Base-by-base conservation (phyloP, 129 eudicot species). In the Centaurea solstitialis region DNA sequence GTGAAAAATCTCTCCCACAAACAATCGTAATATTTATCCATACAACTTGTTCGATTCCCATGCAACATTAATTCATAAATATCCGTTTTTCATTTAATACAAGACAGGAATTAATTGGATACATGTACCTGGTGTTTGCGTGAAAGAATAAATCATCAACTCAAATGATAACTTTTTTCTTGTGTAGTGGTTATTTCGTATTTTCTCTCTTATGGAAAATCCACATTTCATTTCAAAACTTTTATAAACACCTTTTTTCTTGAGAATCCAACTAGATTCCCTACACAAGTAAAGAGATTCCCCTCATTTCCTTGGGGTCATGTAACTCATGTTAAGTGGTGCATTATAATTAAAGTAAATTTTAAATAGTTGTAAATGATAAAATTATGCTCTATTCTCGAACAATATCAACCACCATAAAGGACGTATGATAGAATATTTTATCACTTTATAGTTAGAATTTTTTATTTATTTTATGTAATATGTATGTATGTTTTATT, bases 211-310 rank as follows among this genome's bases (percentile, higher is more conserved):
- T 35, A 70, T 30, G 74, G 74, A 70, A 70, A 39, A 70, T 70
- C 74, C 24, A 8, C 53, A 38, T 70, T 38, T 70, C 75, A 70
- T 40, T 5, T 70, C 75, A 70, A 70, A 70, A 33, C 75, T 70
- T 70, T 38, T 70, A 4, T 70, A 7, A 37, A 37, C 53, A 35
- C 53, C 57, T 70, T 70, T 70, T 70, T 37, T 37, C 38, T 37
- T 11, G 5, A 70, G 75, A 70, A 70, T 70, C 75, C 40, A 38
- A 70, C 53, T 70, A 70, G 74, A 70, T 70, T 70, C 74, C 53
- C 53, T 70, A 35, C 74, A 37, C 26, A 35, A 70, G 30, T 18
- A 70, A 70, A 74, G 66, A 41, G 78, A 74, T 74, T 74, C 78
- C 40, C 78, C 76, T 18, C 59, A 72, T 23, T 74, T 74, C 61